Conservation (phyloP, 2,329 filamentous ascomycete species). For the Verticillium alfalfae region DNA sequence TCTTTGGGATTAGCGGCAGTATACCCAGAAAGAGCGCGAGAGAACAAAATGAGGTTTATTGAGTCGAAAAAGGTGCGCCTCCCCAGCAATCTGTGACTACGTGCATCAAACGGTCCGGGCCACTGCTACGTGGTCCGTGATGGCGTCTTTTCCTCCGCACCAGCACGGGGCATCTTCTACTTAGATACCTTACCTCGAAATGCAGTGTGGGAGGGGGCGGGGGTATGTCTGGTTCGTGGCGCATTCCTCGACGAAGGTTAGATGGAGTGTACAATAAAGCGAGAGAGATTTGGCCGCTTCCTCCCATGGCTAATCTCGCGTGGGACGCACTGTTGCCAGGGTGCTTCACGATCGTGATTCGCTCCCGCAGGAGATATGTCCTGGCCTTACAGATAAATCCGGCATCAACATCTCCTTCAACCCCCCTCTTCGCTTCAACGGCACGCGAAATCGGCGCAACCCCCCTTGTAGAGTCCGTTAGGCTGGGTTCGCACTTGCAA, state of each 20-base stretch:
- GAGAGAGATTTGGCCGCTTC: neutral
- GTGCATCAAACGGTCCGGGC: neutral
- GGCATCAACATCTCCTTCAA: neutral
- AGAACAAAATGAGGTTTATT: neutral
- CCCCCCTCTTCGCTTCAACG: neutral
- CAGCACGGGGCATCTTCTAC: no score
- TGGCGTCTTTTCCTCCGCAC: conserved; percentile 1
- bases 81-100: neutral
- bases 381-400: neutral
- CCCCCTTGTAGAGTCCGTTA: neutral
- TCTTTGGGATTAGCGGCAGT: neutral
- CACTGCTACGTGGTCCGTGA: conserved; percentile 2
- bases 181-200: no score
- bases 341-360: neutral
- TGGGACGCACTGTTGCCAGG: neutral
- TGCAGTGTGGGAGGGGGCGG: no score
- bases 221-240: no score
- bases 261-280: neutral
- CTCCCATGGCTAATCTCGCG: conserved; percentile 10
- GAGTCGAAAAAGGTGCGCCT: neutral
- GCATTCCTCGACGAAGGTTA: neutral
- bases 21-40: neutral
- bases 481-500: neutral
- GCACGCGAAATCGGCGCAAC: neutral
- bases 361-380: neutral